These are phyloP conservation scores for Echeveria elegans DNA, from an alignment of 164 flowering plant genomes.

Conservation along the genomic window DNA sequence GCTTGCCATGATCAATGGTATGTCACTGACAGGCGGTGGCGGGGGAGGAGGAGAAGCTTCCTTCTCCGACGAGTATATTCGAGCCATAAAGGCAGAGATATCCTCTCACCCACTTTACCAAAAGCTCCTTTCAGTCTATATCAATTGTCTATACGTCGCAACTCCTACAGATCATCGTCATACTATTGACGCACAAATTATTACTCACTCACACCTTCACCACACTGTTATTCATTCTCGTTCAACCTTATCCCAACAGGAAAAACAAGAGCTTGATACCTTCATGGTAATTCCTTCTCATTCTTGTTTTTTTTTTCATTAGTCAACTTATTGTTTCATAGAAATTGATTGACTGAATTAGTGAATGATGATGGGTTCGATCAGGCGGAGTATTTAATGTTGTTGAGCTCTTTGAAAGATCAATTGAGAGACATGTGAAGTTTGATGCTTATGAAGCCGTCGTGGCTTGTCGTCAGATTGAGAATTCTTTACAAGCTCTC, in stretches of 20 bases:
- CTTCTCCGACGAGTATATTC: slow-evolving; percentile 10
- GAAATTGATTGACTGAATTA: background rate
- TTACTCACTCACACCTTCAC: slow-evolving; percentile 59
- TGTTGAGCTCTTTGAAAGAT: slow-evolving; percentile 76
- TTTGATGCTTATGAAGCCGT: slow-evolving; percentile 94
- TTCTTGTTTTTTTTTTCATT: background rate
- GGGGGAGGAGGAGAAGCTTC: background rate
- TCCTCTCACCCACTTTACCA: slow-evolving; percentile 74
- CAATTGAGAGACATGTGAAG: slow-evolving; percentile 86
- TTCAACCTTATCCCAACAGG: slow-evolving; percentile 58
- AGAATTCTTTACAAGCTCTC: slow-evolving; percentile 67
- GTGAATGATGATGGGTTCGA: too few relatives aligned
- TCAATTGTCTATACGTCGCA: slow-evolving; percentile 81
- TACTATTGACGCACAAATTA: slow-evolving; percentile 76
- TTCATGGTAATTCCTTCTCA: slow-evolving; percentile 50
- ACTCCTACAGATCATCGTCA: slow-evolving; percentile 88
- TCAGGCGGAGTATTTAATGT: slow-evolving; percentile 73
- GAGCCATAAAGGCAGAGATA: slow-evolving; percentile 64
- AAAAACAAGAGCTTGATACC: slow-evolving; percentile 74
- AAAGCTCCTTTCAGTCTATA: slow-evolving; percentile 78
- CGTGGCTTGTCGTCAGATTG: slow-evolving; percentile 85
- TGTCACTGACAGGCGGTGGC: slow-evolving; percentile 8
- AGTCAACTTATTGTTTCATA: background rate
- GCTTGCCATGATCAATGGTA: slow-evolving; percentile 35
- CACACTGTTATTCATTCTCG: slow-evolving; percentile 25